phyloP scores from a whole-genome alignment of 768 basidiomycete genomes.

The Hericium coralloides region DNA sequence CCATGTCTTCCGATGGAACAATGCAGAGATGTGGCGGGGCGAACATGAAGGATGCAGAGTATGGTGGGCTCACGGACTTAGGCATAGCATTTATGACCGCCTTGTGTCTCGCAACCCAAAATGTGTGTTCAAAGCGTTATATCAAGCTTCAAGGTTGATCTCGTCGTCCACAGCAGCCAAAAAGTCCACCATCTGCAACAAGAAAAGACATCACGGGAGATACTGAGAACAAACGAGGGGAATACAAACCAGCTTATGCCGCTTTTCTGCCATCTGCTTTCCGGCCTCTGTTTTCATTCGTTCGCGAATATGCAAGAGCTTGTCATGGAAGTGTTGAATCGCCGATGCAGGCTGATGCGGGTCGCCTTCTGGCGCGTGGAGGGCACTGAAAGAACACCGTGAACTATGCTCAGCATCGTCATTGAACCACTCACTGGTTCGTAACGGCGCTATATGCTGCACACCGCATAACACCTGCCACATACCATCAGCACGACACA shows the following conservation, averaged over 20 bases:
- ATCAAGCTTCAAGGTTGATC: slow-evolving; percentile 18
- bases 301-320: slow-evolving; percentile 65
- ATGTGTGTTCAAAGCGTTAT: background rate
- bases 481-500: background rate
- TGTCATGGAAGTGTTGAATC: slow-evolving; percentile 81
- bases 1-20: too few species aligned
- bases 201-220: background rate
- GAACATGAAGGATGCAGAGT: too few species aligned
- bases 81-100: too few species aligned
- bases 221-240: background rate
- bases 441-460: slow-evolving; percentile 34
- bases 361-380: slow-evolving; percentile 40
- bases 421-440: slow-evolving; percentile 21
- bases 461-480: slow-evolving; percentile 35
- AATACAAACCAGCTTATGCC: slow-evolving; percentile 58
- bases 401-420: background rate
- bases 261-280: slow-evolving; percentile 52
- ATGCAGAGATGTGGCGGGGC: too few species aligned
- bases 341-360: slow-evolving; percentile 39
- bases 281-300: slow-evolving; percentile 74
- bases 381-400: slow-evolving; percentile 21
- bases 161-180: slow-evolving; percentile 50
- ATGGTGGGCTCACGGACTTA: too few species aligned
- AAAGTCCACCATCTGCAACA: slow-evolving; percentile 52
- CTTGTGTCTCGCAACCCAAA: too few species aligned